Conservation (phyloP, 345 rosid species). For the Pistacia integerrima region DNA sequence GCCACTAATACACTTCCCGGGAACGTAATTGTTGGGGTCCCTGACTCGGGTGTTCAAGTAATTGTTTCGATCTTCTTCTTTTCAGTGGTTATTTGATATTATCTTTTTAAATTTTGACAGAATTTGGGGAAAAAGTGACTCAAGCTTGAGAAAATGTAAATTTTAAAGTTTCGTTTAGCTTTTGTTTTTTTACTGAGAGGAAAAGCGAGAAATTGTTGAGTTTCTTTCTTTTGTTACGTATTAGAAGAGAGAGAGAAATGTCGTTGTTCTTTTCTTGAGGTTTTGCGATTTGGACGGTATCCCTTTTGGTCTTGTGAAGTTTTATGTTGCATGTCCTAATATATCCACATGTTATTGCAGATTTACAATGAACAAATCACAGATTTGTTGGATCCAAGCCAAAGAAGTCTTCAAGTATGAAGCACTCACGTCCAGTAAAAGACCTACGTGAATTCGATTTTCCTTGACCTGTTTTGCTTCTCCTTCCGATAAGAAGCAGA, state of each 20-base stretch:
- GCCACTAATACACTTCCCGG: too few relatives aligned
- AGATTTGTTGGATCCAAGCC: slow-evolving; percentile 94
- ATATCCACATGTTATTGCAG: slow-evolving; percentile 49
- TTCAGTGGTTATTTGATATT: too few relatives aligned
- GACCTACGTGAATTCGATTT: slow-evolving; percentile 8
- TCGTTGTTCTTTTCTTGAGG: slow-evolving; percentile 98
- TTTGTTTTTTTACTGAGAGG: too few relatives aligned
- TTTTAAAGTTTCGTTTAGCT: too few relatives aligned
- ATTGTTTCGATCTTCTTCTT: too few relatives aligned
- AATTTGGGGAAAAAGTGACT: too few relatives aligned
- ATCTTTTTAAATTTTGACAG: too few relatives aligned
- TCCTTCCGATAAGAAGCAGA: slow-evolving; percentile 88
- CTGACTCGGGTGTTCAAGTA: too few relatives aligned
- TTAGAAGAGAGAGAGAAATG: slow-evolving; percentile 28
- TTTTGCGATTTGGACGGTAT: slow-evolving; percentile 26
- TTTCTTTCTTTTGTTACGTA: neutral
- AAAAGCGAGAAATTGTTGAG: too few relatives aligned
- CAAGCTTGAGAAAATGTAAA: too few relatives aligned
- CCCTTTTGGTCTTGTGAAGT: neutral
- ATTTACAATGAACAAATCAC: slow-evolving; percentile 98
- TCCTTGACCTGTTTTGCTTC: slow-evolving; percentile 14
- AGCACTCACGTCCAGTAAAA: neutral
- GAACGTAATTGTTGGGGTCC: too few relatives aligned
- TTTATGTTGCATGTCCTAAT: slow-evolving; percentile 10
- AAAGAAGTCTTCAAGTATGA: slow-evolving; percentile 78